Base-by-base conservation (phyloP, 2,329 filamentous ascomycete genomes). In the Aspergillus pseudonomiae region DNA sequence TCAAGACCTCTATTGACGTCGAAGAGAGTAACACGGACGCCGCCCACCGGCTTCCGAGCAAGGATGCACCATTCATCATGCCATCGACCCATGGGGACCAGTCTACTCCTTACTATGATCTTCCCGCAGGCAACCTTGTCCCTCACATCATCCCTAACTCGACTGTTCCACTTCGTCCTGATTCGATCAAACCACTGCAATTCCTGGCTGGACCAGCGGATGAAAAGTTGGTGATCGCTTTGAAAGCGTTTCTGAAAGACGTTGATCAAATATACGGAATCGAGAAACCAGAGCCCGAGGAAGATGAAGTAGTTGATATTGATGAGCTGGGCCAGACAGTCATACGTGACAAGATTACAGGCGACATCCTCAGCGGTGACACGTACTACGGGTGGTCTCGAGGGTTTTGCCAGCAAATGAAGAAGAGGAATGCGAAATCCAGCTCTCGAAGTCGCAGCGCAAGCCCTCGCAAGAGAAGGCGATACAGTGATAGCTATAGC, bases 311-410 rank as follows among this genome's bases (percentile, higher is more conserved):
- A 6, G 77, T 83, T n/a, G 89, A 92, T 67, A 80, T 94, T n/a
- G 90, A 92, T 72, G 88, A 90, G 67, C 82, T 95, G 63, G 93
- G 92, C 12, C 90, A 95, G 74, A 79, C 84, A 19, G 81, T 92
- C 59, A 79, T 88, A 21, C 75, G 86, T 3, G 88, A 93, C 69
- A 87, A 89, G 68, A 79, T 86, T n/a, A 90, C 86, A 0, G 89
- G 89, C 0, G 86, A 90, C 3, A 79, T 89, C 2, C 74, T 89
- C 7, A 83, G 84, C 7, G 89, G 89, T 1, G 89, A 92, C 66
- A 92, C 91, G 0, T 96, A 96, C 75, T 96, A 96, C 74, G 93
- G 93, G 65, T 96, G 93, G 93, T 94, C 92, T 6, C 85, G 86
- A 45, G 82, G 82, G 1, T 95, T 96, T 69, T 96, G 92, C 74